A percentile compares a stretch with the other conserved stretches of the same genome.
phyloP scores from a whole-genome alignment of 2,329 filamentous ascomycete species.

The Stagonosporopsis rhizophila region DNA sequence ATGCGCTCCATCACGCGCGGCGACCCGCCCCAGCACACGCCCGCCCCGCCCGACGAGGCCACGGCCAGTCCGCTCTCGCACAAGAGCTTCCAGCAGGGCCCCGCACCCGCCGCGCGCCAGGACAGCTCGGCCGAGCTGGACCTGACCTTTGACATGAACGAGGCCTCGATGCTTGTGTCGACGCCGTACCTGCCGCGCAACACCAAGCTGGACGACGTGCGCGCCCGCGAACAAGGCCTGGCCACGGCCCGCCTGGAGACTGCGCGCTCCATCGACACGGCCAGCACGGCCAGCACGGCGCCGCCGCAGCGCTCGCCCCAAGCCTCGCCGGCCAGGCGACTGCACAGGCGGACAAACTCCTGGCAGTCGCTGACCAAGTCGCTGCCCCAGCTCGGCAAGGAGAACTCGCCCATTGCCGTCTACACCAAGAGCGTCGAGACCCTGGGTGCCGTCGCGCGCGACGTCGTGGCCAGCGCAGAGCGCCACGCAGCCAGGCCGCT shows the following conservation, averaged over 20 bases:
- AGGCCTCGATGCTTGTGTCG: conserved; percentile 56
- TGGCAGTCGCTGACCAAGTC: conserved; percentile 42
- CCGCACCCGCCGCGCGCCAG: conserved; percentile 23
- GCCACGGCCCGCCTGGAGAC: conserved; percentile 42
- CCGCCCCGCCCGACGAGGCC: conserved; percentile 49
- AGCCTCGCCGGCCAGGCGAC: conserved; percentile 39
- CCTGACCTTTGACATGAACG: conserved; percentile 54
- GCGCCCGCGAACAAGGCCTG: conserved; percentile 46
- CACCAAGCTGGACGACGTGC: conserved; percentile 53
- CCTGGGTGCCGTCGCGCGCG: conserved; percentile 39
- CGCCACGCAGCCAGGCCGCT: conserved; percentile 34
- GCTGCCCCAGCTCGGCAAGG: conserved; percentile 34
- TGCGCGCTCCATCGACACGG: no score
- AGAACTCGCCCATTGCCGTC: conserved; percentile 44
- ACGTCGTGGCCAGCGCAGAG: conserved; percentile 32
- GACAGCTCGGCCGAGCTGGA: conserved; percentile 41
- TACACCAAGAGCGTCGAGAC: conserved; percentile 46
- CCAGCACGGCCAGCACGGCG: no score
- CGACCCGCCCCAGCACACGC: conserved; percentile 20
- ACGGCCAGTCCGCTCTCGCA: conserved; percentile 53
- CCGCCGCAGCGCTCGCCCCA: no score
- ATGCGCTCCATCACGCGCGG: conserved; percentile 49
- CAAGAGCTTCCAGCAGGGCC: conserved; percentile 40
- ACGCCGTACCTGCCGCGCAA: conserved; percentile 55
- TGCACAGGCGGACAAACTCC: no score